Percentiles rank a stretch among this genome's conserved stretches.
These are phyloP conservation scores for Castanea crenata DNA, from an alignment of 306 rosid species.

Conservation along the genomic window DNA sequence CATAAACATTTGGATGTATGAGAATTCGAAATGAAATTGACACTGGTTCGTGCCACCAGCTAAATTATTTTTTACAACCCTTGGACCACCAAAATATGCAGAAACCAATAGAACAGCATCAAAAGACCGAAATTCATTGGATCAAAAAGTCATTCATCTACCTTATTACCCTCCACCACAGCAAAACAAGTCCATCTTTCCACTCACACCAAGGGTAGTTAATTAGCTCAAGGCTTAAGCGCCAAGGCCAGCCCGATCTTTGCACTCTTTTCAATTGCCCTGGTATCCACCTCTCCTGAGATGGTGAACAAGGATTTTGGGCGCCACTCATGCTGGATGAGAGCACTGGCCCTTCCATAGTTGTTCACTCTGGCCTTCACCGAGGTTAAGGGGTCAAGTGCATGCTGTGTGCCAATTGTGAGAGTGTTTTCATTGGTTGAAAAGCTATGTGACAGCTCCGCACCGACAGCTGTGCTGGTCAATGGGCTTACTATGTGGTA, in stretches of 20 bases:
- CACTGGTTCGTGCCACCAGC: constrained; percentile 37
- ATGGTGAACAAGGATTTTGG: constrained; percentile 75
- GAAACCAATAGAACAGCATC: constrained; percentile 38
- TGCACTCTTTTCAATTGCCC: constrained; percentile 82
- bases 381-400: constrained; percentile 76
- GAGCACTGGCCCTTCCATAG: constrained; percentile 73
- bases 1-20: not conserved
- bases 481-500: constrained; percentile 77
- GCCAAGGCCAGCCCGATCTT: constrained; percentile 89
- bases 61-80: constrained; percentile 58
- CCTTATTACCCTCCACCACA: constrained; percentile 37
- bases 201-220: constrained; percentile 1
- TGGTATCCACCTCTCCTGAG: constrained; percentile 83
- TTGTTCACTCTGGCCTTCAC: constrained; percentile 91
- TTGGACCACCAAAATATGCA: constrained; percentile 48
- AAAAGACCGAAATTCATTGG: constrained; percentile 36
- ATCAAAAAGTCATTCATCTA: constrained; percentile 26
- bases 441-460: constrained; percentile 79
- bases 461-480: constrained; percentile 88
- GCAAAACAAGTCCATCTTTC: constrained; percentile 12
- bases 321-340: constrained; percentile 88
- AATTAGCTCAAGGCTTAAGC: constrained; percentile 60
- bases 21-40: constrained; percentile 13
- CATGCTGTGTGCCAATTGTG: constrained; percentile 81
- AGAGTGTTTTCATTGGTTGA: constrained; percentile 69